Base-by-base conservation (phyloP, 352 stramenopile genomes). In the Globisporangium spiculum region DNA sequence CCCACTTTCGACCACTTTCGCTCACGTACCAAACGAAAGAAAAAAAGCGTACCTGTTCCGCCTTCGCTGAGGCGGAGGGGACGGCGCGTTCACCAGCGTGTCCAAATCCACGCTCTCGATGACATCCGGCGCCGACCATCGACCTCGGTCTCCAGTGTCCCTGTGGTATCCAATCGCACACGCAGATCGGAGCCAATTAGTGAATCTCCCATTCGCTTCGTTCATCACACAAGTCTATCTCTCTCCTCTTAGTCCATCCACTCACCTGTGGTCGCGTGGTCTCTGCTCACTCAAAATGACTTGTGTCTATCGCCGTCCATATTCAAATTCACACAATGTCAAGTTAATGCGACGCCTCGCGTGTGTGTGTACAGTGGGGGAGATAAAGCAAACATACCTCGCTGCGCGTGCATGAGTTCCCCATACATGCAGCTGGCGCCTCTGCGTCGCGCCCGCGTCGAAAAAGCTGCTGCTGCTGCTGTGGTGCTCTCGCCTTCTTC, bases 71-170 rank as follows among this genome's bases (percentile, higher is more conserved):
- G 65, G 68, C 52, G 79, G 74, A 27, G 84, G 86, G 1, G 86
- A 94, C 6, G 86, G 86, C 26, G 86, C 86, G 66, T 91, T 83
- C 48, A 94, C 68, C 27, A 94, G 65, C 62, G 83, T 91, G 72
- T 94, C 86, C n/a, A 94, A 76, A 44, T 94, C 86, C 27, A 92
- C 84, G 55, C 79, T 89, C 66, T 90, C 81, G 9, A 75, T 58
- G 30, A 72, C 77, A 50, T 89, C 83, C 7, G 84, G 84, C 0
- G 86, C 84, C 10, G 86, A 94, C 86, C 86, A 94, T 32, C 86
- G 84, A 8, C 84, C 86, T 8, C 68, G 72, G 34, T 86, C 78
- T 46, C 72, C 50, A 52, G 70, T 74, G 7, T 64, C 62, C 48
- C 67, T 58, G 36, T 6, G 20, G 30, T 38, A 46, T 44, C 30